Percentiles rank a stretch among this genome's conserved stretches.
These are phyloP conservation scores for Lodderomyces parapsilosis DNA, from an alignment of 1,139 yeast genomes.

Conservation along the genomic window DNA sequence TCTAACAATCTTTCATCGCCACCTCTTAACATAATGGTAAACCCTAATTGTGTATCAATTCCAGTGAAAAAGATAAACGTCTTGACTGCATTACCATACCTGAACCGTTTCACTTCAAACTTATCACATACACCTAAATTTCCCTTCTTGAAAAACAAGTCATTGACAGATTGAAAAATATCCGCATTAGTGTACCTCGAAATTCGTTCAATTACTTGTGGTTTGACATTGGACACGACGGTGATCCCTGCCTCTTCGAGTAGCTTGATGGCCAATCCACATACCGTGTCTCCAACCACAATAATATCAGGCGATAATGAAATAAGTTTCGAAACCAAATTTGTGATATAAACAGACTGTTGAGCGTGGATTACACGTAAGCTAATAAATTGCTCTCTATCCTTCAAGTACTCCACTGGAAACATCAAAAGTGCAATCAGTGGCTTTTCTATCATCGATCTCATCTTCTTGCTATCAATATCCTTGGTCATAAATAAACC, in stretches of 20 bases:
- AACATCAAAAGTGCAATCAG: constrained; percentile 81
- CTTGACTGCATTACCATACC: constrained; percentile 55
- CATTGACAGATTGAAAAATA: constrained; percentile 54
- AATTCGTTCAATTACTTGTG: constrained; percentile 77
- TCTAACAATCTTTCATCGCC: constrained; percentile 58
- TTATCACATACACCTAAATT: constrained; percentile 69
- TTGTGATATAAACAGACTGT: constrained; percentile 80
- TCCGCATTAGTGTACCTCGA: constrained; percentile 83
- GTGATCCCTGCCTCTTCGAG: constrained; percentile 75
- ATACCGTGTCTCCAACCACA: constrained; percentile 76
- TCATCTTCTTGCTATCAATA: constrained; percentile 81
- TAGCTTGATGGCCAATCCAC: constrained; percentile 76
- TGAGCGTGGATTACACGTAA: constrained; percentile 84
- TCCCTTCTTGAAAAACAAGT: constrained; percentile 49
- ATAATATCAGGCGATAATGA: constrained; percentile 79
- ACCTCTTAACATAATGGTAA: constrained; percentile 82
- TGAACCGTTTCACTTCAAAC: constrained; percentile 70
- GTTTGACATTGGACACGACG: constrained; percentile 77
- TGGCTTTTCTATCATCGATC: constrained; percentile 60
- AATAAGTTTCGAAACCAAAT: constrained; percentile 74
- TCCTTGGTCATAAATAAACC: constrained; percentile 87
- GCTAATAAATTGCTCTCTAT: constrained; percentile 73
- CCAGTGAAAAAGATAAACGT: constrained; percentile 80
- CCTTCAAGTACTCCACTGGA: constrained; percentile 81
- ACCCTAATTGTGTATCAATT: constrained; percentile 70